These are phyloP conservation scores for Lumnitzera racemosa DNA, from an alignment of 345 rosid species.

Conservation along the genomic window DNA sequence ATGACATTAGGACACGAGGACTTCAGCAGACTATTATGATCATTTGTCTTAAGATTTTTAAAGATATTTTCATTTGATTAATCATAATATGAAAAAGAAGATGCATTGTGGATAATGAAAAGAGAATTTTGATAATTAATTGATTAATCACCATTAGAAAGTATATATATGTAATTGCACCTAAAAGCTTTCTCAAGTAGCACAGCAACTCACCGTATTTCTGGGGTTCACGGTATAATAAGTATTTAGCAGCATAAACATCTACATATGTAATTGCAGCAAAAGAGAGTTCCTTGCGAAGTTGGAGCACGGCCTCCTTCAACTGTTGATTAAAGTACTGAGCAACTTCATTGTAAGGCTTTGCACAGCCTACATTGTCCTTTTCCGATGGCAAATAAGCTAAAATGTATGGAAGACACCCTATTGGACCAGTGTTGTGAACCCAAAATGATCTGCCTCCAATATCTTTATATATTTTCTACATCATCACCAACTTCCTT, in stretches of 20 bases:
- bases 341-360: constrained; percentile 52
- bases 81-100: too few species aligned
- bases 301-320: constrained; percentile 29
- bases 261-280: constrained; percentile 53
- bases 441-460: constrained; percentile 46
- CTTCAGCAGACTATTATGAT: too few species aligned
- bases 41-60: too few species aligned
- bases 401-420: constrained; percentile 11
- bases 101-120: background rate
- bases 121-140: background rate
- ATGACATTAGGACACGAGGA: too few species aligned
- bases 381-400: constrained; percentile 13
- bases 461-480: constrained; percentile 21
- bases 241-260: constrained; percentile 42
- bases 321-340: constrained; percentile 38
- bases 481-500: background rate
- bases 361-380: constrained; percentile 48
- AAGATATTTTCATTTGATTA: too few species aligned
- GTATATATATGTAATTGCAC: too few species aligned
- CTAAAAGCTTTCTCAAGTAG: background rate
- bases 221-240: constrained; percentile 26
- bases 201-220: constrained; percentile 22
- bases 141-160: too few species aligned
- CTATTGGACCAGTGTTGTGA: constrained; percentile 17
- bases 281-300: constrained; percentile 31